Conservation (phyloP, 345 rosid species). For the Eucalyptus dawsonii region DNA sequence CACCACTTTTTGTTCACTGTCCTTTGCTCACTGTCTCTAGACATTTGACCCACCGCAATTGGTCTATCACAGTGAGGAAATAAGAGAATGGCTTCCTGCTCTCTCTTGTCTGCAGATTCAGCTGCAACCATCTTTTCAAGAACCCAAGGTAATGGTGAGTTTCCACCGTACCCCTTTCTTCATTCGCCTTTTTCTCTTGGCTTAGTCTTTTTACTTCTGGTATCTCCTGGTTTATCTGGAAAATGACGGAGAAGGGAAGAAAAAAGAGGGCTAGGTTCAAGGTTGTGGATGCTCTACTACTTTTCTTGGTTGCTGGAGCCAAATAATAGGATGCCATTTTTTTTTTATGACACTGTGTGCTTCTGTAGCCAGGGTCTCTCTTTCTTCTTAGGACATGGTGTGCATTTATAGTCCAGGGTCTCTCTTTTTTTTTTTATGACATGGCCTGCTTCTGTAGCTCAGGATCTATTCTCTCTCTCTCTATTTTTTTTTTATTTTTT, state of each 20-base stretch:
- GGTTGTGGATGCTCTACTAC: neutral
- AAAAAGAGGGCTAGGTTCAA: neutral
- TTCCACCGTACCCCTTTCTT: neutral
- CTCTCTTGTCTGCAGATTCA: neutral
- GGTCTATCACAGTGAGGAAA: neutral
- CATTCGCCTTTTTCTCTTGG: neutral
- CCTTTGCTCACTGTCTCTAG: neutral
- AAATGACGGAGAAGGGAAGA: neutral
- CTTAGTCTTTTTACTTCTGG: neutral
- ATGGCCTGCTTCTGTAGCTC: rapidly evolving
- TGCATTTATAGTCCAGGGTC: no score
- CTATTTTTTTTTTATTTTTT: no score
- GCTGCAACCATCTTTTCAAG: neutral
- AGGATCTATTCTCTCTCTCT: no score
- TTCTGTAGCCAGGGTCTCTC: no score
- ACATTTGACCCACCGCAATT: neutral
- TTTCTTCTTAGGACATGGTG: no score
- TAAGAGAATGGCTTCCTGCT: neutral
- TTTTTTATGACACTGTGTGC: no score
- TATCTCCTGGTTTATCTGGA: neutral
- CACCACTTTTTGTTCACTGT: neutral
- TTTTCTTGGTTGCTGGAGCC: neutral
- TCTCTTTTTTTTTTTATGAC: no score
- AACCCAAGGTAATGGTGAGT: neutral
- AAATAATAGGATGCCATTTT: neutral